Base-by-base conservation (phyloP, 306 rosid genomes). In the Citrullus amarus region DNA sequence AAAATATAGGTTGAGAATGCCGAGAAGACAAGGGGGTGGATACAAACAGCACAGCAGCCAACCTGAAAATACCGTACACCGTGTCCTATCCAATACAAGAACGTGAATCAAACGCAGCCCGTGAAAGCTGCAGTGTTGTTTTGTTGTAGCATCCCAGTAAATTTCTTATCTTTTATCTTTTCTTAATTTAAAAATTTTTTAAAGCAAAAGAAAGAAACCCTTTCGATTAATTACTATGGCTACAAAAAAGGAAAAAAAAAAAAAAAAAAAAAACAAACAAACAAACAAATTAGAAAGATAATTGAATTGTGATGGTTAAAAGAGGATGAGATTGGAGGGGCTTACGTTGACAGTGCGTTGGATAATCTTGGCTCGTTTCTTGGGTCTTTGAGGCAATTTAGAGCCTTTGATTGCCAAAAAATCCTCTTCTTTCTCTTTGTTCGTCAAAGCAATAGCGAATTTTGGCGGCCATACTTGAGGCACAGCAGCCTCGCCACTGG, bases 261-360 rank as follows among this genome's bases (percentile, higher is more conserved):
- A 0, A 25, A 25, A 25, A 25, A 25, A 0, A 25, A 25, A 25
- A 25, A 25, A 25, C 1, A 25, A 25, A 25, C 28, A 25, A 25
- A 25, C 28, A 25, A 25, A 25, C 11, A 56, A 54, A 2, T 2
- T 44, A 51, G 11, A 9, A 16, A 56, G 15, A 14, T 39, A 56
- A 70, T 3, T 34, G 55, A 50, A 78, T 51, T 32, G 36, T 41
- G 11, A 57, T 55, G 17, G 55, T 34, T 72, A 66, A 44, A 48
- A 70, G 77, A 50, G 77, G 43, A 50, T 5, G 17, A 54, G 75
- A 16, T 28, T 38, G 4, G 51, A 34, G 77, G 22, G 76, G 83
- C 98, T 95, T 92, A 95, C 97, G 87, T 91, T 92, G 90, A 95
- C 92, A 69, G 91, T 91, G 43, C 97, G 93, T 84, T 91, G 97